Conservation (phyloP, 768 basidiomycete genomes). For the Lentinula lateritia region DNA sequence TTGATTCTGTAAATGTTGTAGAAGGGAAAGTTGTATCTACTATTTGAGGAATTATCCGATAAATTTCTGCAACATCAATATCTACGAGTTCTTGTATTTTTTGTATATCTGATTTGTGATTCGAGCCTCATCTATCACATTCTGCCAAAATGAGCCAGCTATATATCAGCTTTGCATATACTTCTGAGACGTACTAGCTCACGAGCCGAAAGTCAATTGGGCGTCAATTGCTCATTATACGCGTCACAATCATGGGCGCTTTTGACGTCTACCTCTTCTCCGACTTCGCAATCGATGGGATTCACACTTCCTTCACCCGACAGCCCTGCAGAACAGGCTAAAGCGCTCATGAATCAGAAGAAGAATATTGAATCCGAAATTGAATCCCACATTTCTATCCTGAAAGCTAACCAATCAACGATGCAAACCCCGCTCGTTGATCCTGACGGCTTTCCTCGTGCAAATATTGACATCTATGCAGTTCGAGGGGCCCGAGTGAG, state of each 20-base stretch:
- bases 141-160: too few relatives aligned
- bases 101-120: too few relatives aligned
- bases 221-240: background rate
- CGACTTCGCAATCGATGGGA: conserved; percentile 28
- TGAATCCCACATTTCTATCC: conserved; percentile 52
- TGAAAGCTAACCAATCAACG: conserved; percentile 56
- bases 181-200: too few relatives aligned
- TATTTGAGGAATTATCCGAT: background rate
- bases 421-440: conserved; percentile 79
- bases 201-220: too few relatives aligned
- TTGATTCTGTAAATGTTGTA: conserved; percentile 43
- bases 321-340: conserved; percentile 51
- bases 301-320: conserved; percentile 39
- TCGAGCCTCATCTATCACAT: too few relatives aligned
- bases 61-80: too few relatives aligned
- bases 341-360: conserved; percentile 61
- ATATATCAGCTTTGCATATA: too few relatives aligned
- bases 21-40: conserved; percentile 51
- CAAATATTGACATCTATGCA: conserved; percentile 79
- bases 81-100: too few relatives aligned
- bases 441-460: conserved; percentile 82
- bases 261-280: background rate
- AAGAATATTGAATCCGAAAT: conserved; percentile 72
- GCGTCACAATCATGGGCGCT: background rate
- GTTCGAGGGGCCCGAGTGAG: conserved; percentile 70